phyloP scores from a whole-genome alignment of 768 basidiomycete genomes.

The Tricholoma furcatifolium region DNA sequence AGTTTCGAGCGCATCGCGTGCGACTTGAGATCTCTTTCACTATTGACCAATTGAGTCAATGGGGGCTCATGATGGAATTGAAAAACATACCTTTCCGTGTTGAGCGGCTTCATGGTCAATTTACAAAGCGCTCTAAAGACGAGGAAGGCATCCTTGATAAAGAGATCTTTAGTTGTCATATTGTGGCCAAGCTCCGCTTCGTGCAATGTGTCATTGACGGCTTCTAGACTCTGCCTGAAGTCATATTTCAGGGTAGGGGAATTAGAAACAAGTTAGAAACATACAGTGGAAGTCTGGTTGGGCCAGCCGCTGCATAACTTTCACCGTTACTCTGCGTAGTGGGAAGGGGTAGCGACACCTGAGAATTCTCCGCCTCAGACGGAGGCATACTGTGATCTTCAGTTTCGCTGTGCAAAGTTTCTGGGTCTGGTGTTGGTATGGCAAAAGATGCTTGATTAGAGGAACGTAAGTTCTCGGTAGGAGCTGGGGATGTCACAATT shows the following conservation, averaged over 20 bases:
- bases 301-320: not conserved
- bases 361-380: slow-evolving; percentile 8
- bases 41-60: slow-evolving; percentile 23
- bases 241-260: slow-evolving; percentile 2
- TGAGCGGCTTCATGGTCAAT: slow-evolving; percentile 95
- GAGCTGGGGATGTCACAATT: slow-evolving; percentile 12
- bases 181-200: slow-evolving; percentile 39
- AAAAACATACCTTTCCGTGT: slow-evolving; percentile 77
- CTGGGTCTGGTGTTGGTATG: slow-evolving; percentile 12
- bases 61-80: not conserved
- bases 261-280: not conserved
- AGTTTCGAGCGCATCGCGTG: slow-evolving; percentile 98
- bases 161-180: slow-evolving; percentile 81
- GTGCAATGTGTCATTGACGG: slow-evolving; percentile 29
- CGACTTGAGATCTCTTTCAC: slow-evolving; percentile 94
- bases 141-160: slow-evolving; percentile 96
- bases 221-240: slow-evolving; percentile 34
- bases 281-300: slow-evolving; percentile 16
- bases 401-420: slow-evolving; percentile 1
- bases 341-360: slow-evolving; percentile 8
- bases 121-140: slow-evolving; percentile 98
- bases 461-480: slow-evolving; percentile 18
- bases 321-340: slow-evolving; percentile 1
- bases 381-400: not conserved
- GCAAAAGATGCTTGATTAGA: slow-evolving; percentile 14